Evolutionary conservation across 768 basidiomycete species (phyloP), one percentile per base, ranked within the genome.

Genomic region (Lactifluus subvellereus): DNA sequence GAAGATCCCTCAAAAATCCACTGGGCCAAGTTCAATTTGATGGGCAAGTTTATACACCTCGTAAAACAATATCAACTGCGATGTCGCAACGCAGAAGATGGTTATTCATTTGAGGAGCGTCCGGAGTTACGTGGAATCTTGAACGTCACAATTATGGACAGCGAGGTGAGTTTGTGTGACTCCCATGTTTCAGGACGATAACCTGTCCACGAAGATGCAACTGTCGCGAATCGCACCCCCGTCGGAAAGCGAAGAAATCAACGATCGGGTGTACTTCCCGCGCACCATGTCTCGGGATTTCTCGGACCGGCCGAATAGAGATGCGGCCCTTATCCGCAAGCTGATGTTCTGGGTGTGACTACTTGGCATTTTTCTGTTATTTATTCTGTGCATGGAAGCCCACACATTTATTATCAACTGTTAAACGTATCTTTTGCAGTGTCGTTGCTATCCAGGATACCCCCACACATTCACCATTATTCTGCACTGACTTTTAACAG

Each of bases 11-110:
- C 73, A 45, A 85, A 85, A 71, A 89, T 98, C 58, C 94, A 98
- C 70, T 98, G 96, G 96, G 91, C 88, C 32, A 98, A 98, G 75
- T 97, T 90, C 74, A 89, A 88, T 67, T 88, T 93, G 83, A 89
- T 98, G 78, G 94, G 88, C 35, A 82, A 86, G 63, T 93, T 94
- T 69, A 85, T 96, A 60, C 81, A 83, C 55, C 85, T 82, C 69
- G 88, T 94, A 6, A 80, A 82, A 0, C 83, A 88, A 64, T 93
- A 88, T 69, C 94, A 96, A 74, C 75, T 82, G 10, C 84, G 89
- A 62, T 92, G 89, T 71, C 82, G 81, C 54, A 71, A 60, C 18
- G 77, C 82, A 5, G 72, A 70, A 51, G 84, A 86, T 8, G 58
- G 58, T 51, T 89, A 89, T 68, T 77, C 79, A 49, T 87, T 88